Percentiles rank a stretch among this genome's conserved stretches.
Conservation (phyloP, 208 protist genomes). For the Leishmania gerbilli region DNA sequence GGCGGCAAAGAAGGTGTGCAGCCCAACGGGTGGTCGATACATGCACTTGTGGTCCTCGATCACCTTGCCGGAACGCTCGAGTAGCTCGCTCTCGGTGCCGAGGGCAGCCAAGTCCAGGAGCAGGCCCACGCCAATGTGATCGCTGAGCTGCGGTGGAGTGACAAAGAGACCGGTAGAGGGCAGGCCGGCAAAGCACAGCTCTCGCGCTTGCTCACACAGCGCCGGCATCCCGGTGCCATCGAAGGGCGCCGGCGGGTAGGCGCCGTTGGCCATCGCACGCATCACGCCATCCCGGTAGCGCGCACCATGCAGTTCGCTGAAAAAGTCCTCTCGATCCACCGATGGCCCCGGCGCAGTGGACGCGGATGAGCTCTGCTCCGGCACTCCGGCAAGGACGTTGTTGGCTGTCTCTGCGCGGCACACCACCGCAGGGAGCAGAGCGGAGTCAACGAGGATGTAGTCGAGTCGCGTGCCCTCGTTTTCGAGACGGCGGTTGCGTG, state of each 20-base stretch:
- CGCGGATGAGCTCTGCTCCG: not conserved
- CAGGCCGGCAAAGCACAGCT: conserved; percentile 55
- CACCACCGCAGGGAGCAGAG: conserved; percentile 46
- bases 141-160: conserved; percentile 89
- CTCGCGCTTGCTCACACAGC: conserved; percentile 36
- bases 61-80: conserved; percentile 45
- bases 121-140: conserved; percentile 86
- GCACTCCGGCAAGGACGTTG: conserved; percentile 35
- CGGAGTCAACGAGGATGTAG: conserved; percentile 87
- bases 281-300: conserved; percentile 32
- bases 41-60: conserved; percentile 61
- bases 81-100: conserved; percentile 7
- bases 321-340: conserved; percentile 39
- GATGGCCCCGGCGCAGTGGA: no score
- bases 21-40: conserved; percentile 61
- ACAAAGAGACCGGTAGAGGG: conserved; percentile 85
- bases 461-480: conserved; percentile 92
- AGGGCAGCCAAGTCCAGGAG: conserved; percentile 32
- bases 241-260: conserved; percentile 70
- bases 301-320: conserved; percentile 63
- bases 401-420: conserved; percentile 59
- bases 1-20: conserved; percentile 61
- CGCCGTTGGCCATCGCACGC: conserved; percentile 65
- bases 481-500: conserved; percentile 73
- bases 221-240: conserved; percentile 73